Evolutionary conservation across 2,329 filamentous ascomycete species (phyloP).

Genomic region (Xylariomycetidae sp.): DNA sequence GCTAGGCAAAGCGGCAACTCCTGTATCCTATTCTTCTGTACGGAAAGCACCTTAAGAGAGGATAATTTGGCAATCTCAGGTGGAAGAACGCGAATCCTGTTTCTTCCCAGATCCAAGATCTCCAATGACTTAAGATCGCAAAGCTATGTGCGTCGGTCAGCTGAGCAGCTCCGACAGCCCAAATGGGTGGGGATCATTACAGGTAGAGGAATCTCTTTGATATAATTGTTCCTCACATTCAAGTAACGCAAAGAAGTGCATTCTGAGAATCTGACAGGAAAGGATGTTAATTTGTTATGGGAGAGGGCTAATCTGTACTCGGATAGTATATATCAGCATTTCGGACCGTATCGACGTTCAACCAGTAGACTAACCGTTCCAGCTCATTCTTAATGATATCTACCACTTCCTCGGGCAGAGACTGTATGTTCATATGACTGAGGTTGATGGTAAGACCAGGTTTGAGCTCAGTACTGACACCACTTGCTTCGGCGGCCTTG

Average conservation of each 20-base stretch:
- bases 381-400: slow-evolving; percentile 70
- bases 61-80: slow-evolving; percentile 74
- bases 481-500: slow-evolving; percentile 56
- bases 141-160: slow-evolving; percentile 54
- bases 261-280: slow-evolving; percentile 68
- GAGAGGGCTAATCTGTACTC: slow-evolving; percentile 65
- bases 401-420: slow-evolving; percentile 68
- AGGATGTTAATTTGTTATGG: slow-evolving; percentile 70
- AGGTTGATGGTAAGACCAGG: slow-evolving; percentile 75
- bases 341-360: too few relatives aligned
- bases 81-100: slow-evolving; percentile 74
- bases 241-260: slow-evolving; percentile 75
- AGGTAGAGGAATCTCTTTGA: slow-evolving; percentile 57
- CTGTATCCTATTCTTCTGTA: slow-evolving; percentile 82
- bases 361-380: slow-evolving; percentile 57
- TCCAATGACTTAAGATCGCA: slow-evolving; percentile 83
- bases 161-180: not conserved
- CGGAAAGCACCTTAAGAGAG: slow-evolving; percentile 82
- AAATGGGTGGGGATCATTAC: slow-evolving; percentile 33
- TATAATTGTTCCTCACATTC: slow-evolving; percentile 73
- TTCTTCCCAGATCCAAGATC: slow-evolving; percentile 87
- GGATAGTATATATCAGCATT: too few relatives aligned
- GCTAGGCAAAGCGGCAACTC: slow-evolving; percentile 79
- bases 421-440: slow-evolving; percentile 69
- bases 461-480: slow-evolving; percentile 56